Conservation (phyloP, 1,284 basidiomycete species). For the Porodaedalea pini region DNA sequence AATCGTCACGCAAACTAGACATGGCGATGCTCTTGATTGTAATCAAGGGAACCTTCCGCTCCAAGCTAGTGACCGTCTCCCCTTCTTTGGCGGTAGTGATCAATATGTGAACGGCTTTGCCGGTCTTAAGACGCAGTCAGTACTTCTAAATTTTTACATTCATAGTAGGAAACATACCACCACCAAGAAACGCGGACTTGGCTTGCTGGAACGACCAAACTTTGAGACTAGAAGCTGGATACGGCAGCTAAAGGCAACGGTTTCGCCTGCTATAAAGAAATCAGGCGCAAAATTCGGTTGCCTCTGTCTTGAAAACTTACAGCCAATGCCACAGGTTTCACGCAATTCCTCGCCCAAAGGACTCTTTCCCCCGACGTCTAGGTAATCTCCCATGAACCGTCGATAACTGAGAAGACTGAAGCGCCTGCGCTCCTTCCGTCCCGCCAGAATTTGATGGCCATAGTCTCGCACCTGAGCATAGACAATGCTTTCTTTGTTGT, state of each 20-base stretch:
- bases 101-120: slow-evolving; percentile 85
- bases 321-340: slow-evolving; percentile 68
- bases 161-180: slow-evolving; percentile 53
- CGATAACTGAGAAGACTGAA: slow-evolving; percentile 94
- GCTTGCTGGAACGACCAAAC: slow-evolving; percentile 85
- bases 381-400: slow-evolving; percentile 95
- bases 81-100: slow-evolving; percentile 72
- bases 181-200: slow-evolving; percentile 87
- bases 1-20: slow-evolving; percentile 92
- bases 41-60: slow-evolving; percentile 87
- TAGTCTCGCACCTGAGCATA: slow-evolving; percentile 91
- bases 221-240: slow-evolving; percentile 87
- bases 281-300: slow-evolving; percentile 14
- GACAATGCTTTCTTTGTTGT: slow-evolving; percentile 90
- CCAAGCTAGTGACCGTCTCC: slow-evolving; percentile 57
- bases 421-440: slow-evolving; percentile 90
- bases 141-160: not conserved
- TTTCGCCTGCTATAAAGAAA: slow-evolving; percentile 47
- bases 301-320: slow-evolving; percentile 43
- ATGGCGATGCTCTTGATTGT: slow-evolving; percentile 84
- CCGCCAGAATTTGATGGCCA: slow-evolving; percentile 88
- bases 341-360: slow-evolving; percentile 79
- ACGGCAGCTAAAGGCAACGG: slow-evolving; percentile 85
- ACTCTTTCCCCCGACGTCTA: slow-evolving; percentile 83
- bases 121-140: slow-evolving; percentile 55